Percentiles rank a stretch among this genome's conserved stretches.
Evolutionary conservation across 305 asterid genomes (phyloP).

Genomic region (Fraxinus sp.): DNA sequence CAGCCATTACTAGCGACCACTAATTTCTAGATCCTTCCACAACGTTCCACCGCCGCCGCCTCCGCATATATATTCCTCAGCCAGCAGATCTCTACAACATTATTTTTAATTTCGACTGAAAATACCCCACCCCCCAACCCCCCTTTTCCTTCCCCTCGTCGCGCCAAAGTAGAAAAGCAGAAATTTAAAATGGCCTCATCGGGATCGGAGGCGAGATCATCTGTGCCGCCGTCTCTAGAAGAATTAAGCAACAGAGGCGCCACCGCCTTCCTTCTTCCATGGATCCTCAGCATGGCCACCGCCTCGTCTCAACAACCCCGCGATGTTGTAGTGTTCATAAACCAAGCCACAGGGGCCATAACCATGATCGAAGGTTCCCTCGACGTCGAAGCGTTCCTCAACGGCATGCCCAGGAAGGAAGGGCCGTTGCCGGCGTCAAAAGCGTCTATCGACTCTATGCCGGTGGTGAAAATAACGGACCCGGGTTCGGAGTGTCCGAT

Average conservation of each 20-base stretch:
- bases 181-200: constrained; percentile 31
- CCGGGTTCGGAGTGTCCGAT: constrained; percentile 25
- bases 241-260: constrained; percentile 41
- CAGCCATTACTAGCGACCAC: no score
- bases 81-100: background rate
- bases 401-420: background rate
- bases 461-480: constrained; percentile 19
- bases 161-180: background rate
- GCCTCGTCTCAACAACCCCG: background rate
- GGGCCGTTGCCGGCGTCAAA: constrained; percentile 23
- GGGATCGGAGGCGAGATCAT: constrained; percentile 1
- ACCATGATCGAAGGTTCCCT: constrained; percentile 5
- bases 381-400: background rate
- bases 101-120: no score
- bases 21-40: background rate
- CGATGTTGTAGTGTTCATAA: constrained; percentile 12
- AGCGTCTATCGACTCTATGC: constrained; percentile 24
- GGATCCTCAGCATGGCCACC: background rate
- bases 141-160: background rate
- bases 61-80: background rate
- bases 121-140: background rate
- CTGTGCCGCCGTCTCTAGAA: constrained; percentile 39
- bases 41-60: background rate
- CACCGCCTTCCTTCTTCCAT: constrained; percentile 9
- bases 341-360: constrained; percentile 16